A percentile compares a stretch with the other conserved stretches of the same genome.
Evolutionary conservation across 1,284 basidiomycete species (phyloP).

Genomic region (Psilocybe mexicana): DNA sequence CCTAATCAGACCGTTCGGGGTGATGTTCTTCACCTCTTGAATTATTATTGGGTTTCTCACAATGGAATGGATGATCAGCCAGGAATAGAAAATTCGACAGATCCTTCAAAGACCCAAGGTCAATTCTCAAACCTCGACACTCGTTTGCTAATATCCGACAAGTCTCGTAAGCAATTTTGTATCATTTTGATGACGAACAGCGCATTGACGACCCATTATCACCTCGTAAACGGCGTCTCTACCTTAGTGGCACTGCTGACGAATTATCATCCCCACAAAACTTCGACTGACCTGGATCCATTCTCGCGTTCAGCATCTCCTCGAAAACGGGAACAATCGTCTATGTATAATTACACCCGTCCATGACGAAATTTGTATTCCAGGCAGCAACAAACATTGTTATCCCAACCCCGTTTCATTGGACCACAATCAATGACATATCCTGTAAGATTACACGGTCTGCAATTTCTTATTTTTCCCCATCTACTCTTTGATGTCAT

Average conservation of each 20-base stretch:
- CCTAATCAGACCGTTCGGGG: constrained; percentile 4
- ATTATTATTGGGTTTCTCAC: constrained; percentile 6
- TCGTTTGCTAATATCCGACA: no score
- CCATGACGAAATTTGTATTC: neutral
- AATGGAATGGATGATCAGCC: neutral
- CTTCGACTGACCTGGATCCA: neutral
- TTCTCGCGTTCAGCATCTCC: neutral
- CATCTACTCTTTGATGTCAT: neutral
- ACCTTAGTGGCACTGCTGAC: neutral
- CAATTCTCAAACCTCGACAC: neutral
- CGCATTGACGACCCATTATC: neutral
- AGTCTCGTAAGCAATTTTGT: neutral
- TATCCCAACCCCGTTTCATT: neutral
- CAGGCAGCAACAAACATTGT: neutral
- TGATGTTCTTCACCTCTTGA: constrained; percentile 1
- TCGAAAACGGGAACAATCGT: neutral
- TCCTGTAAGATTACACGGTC: neutral
- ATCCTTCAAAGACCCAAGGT: neutral
- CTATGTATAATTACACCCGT: neutral
- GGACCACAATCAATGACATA: neutral
- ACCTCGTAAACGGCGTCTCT: no score
- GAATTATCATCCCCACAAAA: neutral
- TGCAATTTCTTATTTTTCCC: neutral
- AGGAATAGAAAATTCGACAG: neutral
- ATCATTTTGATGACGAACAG: neutral